Evolutionary conservation across 441 rosid species (phyloP).

Genomic region (Eugenia klotzschiana): DNA sequence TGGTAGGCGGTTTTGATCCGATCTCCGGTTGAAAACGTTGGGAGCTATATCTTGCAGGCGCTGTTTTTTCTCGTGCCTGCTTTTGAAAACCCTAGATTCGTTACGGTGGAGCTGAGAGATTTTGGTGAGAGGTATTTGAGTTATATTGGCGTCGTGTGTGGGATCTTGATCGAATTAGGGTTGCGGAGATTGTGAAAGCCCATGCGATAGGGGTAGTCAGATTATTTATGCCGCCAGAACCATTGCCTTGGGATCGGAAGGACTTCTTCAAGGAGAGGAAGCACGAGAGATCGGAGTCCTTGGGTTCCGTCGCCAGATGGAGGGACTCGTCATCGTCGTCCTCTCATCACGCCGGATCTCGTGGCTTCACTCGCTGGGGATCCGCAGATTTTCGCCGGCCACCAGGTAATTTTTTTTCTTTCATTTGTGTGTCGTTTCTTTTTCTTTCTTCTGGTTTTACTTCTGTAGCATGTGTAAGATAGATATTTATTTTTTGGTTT

Average conservation of each 20-base stretch:
- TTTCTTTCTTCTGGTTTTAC: not conserved
- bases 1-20: not conserved
- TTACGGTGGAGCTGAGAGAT: not conserved
- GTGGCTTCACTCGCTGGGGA: constrained; percentile 57
- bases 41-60: not conserved
- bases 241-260: constrained; percentile 83
- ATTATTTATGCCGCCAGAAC: constrained; percentile 78
- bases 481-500: not conserved
- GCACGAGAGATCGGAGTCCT: constrained; percentile 62
- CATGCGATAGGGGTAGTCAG: constrained; percentile 32
- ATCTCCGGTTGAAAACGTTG: not conserved
- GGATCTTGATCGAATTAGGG: not conserved
- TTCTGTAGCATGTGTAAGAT: not conserved
- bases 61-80: not conserved
- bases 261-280: constrained; percentile 79
- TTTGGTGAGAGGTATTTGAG: not conserved
- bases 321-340: constrained; percentile 41
- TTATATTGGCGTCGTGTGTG: not conserved
- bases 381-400: constrained; percentile 68
- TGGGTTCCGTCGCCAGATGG: constrained; percentile 58
- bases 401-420: constrained; percentile 34
- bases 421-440: not conserved
- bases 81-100: not conserved
- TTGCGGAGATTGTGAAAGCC: constrained; percentile 21
- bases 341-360: constrained; percentile 32